Evolutionary conservation across 768 basidiomycete genomes (phyloP).

Genomic region (Hericium coralloides): DNA sequence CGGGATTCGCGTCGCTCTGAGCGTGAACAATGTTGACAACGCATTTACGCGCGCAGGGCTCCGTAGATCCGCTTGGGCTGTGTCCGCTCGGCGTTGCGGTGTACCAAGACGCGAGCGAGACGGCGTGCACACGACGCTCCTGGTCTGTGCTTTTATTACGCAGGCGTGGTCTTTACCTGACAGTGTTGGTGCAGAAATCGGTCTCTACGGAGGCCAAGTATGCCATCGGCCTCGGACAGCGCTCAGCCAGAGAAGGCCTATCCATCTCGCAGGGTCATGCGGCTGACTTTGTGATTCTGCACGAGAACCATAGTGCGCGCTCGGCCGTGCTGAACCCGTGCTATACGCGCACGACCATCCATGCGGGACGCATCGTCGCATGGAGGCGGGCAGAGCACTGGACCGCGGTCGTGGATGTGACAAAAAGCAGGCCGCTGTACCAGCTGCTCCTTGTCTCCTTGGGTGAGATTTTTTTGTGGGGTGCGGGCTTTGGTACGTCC

Average conservation of each 20-base stretch:
- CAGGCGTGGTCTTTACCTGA: neutral
- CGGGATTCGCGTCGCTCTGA: conserved; percentile 42
- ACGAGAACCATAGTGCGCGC: conserved; percentile 34
- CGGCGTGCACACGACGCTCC: conserved; percentile 34
- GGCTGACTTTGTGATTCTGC: conserved; percentile 54
- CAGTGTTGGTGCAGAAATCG: conserved; percentile 28
- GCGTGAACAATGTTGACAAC: conserved; percentile 59
- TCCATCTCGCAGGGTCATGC: conserved; percentile 31
- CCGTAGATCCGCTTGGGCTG: conserved; percentile 50
- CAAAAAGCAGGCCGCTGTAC: neutral
- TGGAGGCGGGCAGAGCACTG: conserved; percentile 26
- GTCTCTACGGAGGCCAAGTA: conserved; percentile 45
- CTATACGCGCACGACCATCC: conserved; percentile 44
- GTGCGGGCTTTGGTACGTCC: neutral
- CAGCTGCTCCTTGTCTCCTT: neutral
- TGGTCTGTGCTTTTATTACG: conserved; percentile 29
- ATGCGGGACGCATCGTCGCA: conserved; percentile 35
- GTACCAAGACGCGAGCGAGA: conserved; percentile 47
- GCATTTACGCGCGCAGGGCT: conserved; percentile 64
- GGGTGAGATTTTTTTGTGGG: neutral
- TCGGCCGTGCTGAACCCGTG: conserved; percentile 41
- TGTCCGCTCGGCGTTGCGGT: conserved; percentile 49
- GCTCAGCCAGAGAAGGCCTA: conserved; percentile 16
- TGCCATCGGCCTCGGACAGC: conserved; percentile 30
- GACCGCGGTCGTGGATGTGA: conserved; percentile 5